A percentile compares a stretch with the other conserved stretches of the same genome.
Conservation (phyloP, 192 early-diverging fungal genomes). For the Entomortierella lignicola region DNA sequence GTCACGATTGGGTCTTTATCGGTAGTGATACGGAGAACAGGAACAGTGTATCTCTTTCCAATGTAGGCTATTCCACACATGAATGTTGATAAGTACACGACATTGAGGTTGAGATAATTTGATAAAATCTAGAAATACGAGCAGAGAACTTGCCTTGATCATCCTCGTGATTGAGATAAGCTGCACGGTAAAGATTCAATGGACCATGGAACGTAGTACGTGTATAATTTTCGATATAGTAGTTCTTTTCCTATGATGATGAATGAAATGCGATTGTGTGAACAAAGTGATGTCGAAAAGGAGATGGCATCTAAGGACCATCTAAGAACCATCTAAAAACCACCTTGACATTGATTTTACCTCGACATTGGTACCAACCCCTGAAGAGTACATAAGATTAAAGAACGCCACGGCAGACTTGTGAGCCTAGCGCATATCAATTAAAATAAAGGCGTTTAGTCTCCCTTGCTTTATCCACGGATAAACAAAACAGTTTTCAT, state of each 20-base stretch:
- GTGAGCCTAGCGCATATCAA: background rate
- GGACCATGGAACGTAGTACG: constrained; percentile 62
- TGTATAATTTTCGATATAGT: constrained; percentile 60
- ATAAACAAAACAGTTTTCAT: background rate
- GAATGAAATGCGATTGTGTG: too few relatives aligned
- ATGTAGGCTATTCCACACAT: constrained; percentile 6
- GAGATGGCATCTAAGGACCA: too few relatives aligned
- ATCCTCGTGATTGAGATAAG: constrained; percentile 6
- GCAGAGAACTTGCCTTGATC: constrained; percentile 11
- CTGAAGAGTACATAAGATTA: background rate
- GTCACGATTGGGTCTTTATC: constrained; percentile 18
- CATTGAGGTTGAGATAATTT: background rate
- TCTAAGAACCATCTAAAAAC: too few relatives aligned
- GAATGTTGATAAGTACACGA: background rate
- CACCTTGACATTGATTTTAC: too few relatives aligned
- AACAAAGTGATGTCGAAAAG: too few relatives aligned
- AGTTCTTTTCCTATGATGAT: constrained; percentile 57
- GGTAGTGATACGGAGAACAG: background rate
- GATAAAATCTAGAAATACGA: background rate
- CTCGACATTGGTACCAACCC: constrained; percentile 15
- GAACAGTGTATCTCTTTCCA: constrained; percentile 11
- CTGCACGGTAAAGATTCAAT: constrained; percentile 66
- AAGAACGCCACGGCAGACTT: background rate
- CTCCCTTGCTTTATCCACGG: too few relatives aligned
- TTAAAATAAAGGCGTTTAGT: background rate